Percentiles rank a stretch among this genome's conserved stretches.
Conservation (phyloP, 2,329 filamentous ascomycete species). For the Triangularia setosa region DNA sequence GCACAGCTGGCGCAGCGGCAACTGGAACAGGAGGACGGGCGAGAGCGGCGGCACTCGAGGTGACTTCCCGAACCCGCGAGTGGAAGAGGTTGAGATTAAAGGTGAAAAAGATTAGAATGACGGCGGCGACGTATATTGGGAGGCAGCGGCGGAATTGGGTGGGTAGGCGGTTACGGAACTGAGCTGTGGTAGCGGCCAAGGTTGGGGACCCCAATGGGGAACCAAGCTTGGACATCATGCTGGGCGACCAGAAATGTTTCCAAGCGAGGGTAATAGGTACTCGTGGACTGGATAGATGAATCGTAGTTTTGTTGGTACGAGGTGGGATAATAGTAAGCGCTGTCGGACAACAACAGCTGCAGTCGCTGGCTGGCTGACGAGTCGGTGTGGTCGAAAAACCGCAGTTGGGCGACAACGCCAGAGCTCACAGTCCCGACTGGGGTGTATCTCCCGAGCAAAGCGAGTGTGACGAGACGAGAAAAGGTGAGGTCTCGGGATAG, state of each 20-base stretch:
- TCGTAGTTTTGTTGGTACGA: background rate
- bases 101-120: conserved; percentile 44
- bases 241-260: conserved; percentile 8
- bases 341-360: background rate
- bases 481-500: background rate
- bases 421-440: background rate
- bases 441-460: conserved; percentile 15
- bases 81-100: conserved; percentile 42
- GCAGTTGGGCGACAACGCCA: background rate
- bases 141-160: conserved; percentile 47
- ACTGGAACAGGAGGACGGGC: background rate
- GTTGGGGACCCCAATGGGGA: conserved; percentile 37
- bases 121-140: conserved; percentile 42
- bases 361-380: conserved; percentile 2
- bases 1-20: background rate
- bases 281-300: background rate
- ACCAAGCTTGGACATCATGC: conserved; percentile 29
- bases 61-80: conserved; percentile 16
- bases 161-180: conserved; percentile 39
- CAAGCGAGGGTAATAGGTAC: background rate
- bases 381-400: background rate
- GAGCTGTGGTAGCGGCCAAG: conserved; percentile 36
- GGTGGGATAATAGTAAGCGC: background rate
- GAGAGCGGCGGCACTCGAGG: conserved; percentile 4
- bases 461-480: conserved; percentile 12